These are phyloP conservation scores for Calonectria henricotiae DNA, from an alignment of 2,329 filamentous ascomycete species.

Conservation along the genomic window DNA sequence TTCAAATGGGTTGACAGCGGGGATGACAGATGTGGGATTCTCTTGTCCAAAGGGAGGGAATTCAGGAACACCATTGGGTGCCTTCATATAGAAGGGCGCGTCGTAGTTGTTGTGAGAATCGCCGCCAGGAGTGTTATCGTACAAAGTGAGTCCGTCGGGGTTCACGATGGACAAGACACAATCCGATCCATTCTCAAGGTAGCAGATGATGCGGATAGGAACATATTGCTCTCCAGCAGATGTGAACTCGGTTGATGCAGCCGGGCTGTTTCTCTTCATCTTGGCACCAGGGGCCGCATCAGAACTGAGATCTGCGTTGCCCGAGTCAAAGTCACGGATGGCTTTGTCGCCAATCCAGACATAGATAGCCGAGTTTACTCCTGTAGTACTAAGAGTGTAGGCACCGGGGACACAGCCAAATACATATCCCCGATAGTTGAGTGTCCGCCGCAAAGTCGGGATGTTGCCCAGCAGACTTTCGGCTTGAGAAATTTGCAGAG, in stretches of 20 bases:
- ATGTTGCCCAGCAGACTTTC: conserved; percentile 1
- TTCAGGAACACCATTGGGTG: not conserved
- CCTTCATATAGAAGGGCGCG: conserved; percentile 19
- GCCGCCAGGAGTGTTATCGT: conserved; percentile 16
- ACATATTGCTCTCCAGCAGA: not conserved
- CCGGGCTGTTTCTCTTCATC: conserved; percentile 2
- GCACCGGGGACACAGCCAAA: not conserved
- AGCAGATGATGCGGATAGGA: conserved; percentile 21
- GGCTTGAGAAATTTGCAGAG: not conserved
- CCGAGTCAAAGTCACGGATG: not conserved
- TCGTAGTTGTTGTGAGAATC: not conserved
- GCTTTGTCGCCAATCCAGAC: conserved; percentile 27
- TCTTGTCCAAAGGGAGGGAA: conserved; percentile 18
- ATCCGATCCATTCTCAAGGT: conserved; percentile 14
- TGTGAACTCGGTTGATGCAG: not conserved
- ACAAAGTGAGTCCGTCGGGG: not conserved
- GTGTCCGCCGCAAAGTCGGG: not conserved
- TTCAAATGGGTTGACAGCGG: not conserved
- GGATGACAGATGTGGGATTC: conserved; percentile 4
- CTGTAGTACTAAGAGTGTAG: not conserved
- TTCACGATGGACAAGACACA: not conserved
- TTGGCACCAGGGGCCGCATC: not conserved
- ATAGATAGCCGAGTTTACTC: conserved; percentile 7
- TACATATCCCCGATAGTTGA: conserved; percentile 12
- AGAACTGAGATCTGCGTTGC: not conserved